Base-by-base conservation (phyloP, 257 asterid species). In the Linderniella brevidens region DNA sequence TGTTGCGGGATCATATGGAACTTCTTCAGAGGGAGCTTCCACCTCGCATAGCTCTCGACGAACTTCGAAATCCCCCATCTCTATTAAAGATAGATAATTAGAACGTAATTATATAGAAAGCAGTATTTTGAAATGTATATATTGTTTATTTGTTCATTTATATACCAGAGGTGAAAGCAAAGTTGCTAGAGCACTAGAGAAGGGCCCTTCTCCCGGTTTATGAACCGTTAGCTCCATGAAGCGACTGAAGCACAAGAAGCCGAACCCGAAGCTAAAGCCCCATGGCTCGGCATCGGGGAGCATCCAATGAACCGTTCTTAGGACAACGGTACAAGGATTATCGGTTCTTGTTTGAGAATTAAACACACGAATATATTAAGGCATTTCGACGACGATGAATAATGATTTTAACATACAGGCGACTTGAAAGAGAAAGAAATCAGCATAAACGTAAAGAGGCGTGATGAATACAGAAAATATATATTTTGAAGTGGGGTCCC, bases 201-300 rank as follows among this genome's bases (percentile, higher is more conserved):
- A 15, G 13, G 68, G 13, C 1, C 74, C 70, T 65, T 84, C 71
- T 1, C 83, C 81, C 5, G 93, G 95, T 64, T 80, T 84, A 49
- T 84, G 95, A 64, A 80, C 64, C 71, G 68, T 43, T 12, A 84
- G 75, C 66, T 80, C 95, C 1, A 68, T n/a, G 36, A 80, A 76
- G 0, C 95, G 86, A 52, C 41, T 70, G 52, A 66, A 50, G 58
- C 54, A 60, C 29, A 77, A 54, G 13, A 9, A 59, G 13, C 63
- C 71, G 13, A 9, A 59, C 13, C 63, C 71, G 7, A 72, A 40
- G 51, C 37, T 48, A 5, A 73, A 63, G 1, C 80, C 83, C 78
- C 79, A 72, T 4, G 68, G 37, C 0, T 20, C 11, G 0, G 36
- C 47, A 46, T 62, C 50, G 0, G 86, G 81, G 6, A 77, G 49